Conservation (phyloP, 148 eudicot genomes). For the Rheum nobile region DNA sequence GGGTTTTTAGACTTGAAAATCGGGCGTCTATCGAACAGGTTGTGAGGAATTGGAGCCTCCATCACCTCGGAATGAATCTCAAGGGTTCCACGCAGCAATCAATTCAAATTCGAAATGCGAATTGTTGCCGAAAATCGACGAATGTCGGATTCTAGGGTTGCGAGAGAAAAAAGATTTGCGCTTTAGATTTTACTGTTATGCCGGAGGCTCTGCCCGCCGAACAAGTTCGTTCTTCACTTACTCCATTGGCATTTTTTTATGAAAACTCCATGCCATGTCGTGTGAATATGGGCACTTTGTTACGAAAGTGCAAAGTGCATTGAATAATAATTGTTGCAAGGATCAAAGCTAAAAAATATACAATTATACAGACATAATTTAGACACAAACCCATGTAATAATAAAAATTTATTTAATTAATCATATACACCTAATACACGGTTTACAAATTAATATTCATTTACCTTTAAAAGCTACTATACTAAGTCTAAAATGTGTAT, state of each 20-base stretch:
- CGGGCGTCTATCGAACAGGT: slow-evolving; percentile 66
- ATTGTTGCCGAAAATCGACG: neutral
- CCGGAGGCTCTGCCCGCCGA: neutral
- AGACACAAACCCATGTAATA: no score
- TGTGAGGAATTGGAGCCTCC: slow-evolving; percentile 48
- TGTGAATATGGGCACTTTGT: neutral
- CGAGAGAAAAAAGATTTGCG: neutral
- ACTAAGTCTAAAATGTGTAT: no score
- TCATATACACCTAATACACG: no score
- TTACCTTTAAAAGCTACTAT: no score
- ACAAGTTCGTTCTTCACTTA: neutral
- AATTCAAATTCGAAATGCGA: neutral
- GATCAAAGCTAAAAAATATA: neutral
- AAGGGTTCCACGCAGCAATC: neutral
- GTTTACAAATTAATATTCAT: no score
- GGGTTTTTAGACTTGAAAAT: slow-evolving; percentile 59
- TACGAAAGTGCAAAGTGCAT: neutral
- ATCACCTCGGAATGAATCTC: slow-evolving; percentile 12
- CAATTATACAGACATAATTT: no score
- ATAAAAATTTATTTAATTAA: no score
- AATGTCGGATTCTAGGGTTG: neutral
- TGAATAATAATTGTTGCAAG: neutral
- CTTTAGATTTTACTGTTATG: neutral
- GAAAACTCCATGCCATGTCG: neutral
- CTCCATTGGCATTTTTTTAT: neutral